Evolutionary conservation across 2,329 filamentous ascomycete species (phyloP).

Genomic region (Microcera coccophila): DNA sequence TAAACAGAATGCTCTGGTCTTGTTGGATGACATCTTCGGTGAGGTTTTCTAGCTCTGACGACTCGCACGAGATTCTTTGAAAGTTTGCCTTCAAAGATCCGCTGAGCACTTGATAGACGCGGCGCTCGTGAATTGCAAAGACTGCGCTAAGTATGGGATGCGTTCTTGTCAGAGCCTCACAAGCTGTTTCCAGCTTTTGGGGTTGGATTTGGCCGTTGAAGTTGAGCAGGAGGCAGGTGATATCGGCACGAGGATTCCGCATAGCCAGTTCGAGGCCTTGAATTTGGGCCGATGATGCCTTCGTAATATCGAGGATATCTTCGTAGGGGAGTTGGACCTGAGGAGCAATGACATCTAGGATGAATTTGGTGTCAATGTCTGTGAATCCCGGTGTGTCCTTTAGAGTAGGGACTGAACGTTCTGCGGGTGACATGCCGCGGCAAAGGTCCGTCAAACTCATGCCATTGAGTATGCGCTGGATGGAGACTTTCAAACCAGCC

Average conservation of each 20-base stretch:
- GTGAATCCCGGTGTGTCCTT: neutral
- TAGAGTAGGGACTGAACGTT: slow-evolving; percentile 1
- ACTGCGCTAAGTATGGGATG: slow-evolving; percentile 54
- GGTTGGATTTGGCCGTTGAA: slow-evolving; percentile 42
- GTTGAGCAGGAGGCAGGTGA: slow-evolving; percentile 47
- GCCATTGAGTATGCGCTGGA: slow-evolving; percentile 42
- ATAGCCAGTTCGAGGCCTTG: slow-evolving; percentile 47
- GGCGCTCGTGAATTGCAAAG: slow-evolving; percentile 46
- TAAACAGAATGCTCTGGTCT: slow-evolving; percentile 38
- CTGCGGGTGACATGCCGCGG: slow-evolving; percentile 25
- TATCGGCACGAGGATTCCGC: slow-evolving; percentile 40
- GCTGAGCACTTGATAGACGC: slow-evolving; percentile 47
- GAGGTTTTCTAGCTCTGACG: slow-evolving; percentile 37
- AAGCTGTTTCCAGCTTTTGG: slow-evolving; percentile 45
- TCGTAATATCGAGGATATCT: slow-evolving; percentile 45
- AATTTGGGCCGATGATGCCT: slow-evolving; percentile 47
- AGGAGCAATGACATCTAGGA: slow-evolving; percentile 40
- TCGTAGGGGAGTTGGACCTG: slow-evolving; percentile 40
- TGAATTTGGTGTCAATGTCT: slow-evolving; percentile 33
- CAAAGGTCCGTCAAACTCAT: slow-evolving; percentile 45
- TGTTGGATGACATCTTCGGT: slow-evolving; percentile 41
- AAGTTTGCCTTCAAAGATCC: slow-evolving; percentile 43
- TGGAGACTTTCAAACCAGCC: slow-evolving; percentile 38
- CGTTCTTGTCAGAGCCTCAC: slow-evolving; percentile 39
- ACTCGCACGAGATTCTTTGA: slow-evolving; percentile 38